Evolutionary conservation across 495 filamentous ascomycete genomes (phyloP), one percentile per base, ranked within the genome.

Genomic region (Copromyces sp.): DNA sequence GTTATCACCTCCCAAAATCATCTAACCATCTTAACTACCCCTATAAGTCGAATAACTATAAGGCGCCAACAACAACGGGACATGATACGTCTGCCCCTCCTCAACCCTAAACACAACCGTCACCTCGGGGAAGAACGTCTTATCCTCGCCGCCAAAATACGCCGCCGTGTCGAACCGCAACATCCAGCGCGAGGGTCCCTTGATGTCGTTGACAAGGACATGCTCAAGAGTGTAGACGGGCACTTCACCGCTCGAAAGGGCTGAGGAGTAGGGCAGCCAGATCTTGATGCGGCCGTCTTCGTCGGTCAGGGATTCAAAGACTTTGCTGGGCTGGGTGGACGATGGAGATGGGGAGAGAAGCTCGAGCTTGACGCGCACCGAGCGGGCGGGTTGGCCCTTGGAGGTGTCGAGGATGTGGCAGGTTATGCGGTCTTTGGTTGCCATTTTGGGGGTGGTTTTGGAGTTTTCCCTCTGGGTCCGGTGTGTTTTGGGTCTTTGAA

Each of bases 21-120:
- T 24, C n/a, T n/a, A 24, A 24, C 41, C 45, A 17, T 53, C 78
- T 75, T 75, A 90, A 72, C 86, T 89, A 40, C 95, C 95, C 77
- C 95, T 85, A 82, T 99, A 99, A 7, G 95, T 98, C 69, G 93
- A 93, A 83, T 97, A 99, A 78, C 90, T 93, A 84, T 90, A 98
- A 59, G 94, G 94, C 71, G 93, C 89, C 82, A 99, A 79, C 80
- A 99, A 76, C 79, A 99, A 83, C 37, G 95, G 95, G 4, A 99
- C 92, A 87, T 99, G 95, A 77, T 94, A 98, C 83, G 96, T 92
- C 83, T 92, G 87, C 14, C 84, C 89, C 68, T 86, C 85, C 74
- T 88, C 86, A 3, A 95, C 93, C 61, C 87, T 88, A 80, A 99
- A 97, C 70, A 89, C 89, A 47, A 99, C 87, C 80, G 90, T 89